Evolutionary conservation across 768 basidiomycete genomes (phyloP).

Genomic region (Hemileccinum impolitum): DNA sequence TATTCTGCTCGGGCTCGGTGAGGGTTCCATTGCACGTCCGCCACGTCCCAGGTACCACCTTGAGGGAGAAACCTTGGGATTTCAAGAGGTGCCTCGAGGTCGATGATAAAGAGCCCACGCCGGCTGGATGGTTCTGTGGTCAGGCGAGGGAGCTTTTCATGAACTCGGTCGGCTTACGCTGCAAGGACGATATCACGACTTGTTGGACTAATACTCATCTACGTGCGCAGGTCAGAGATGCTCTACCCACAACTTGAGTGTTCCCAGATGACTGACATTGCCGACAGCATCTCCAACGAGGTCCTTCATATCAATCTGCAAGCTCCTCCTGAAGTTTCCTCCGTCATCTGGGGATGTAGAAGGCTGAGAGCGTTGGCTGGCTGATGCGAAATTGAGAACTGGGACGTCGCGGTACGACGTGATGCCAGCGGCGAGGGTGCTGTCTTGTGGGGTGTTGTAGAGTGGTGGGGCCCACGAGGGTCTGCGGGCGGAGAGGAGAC

Average conservation of each 20-base stretch:
- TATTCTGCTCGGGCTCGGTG: slow-evolving; percentile 73
- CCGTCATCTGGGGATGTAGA: slow-evolving; percentile 49
- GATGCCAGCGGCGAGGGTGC: slow-evolving; percentile 8
- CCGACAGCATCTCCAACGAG: slow-evolving; percentile 81
- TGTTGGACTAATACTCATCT: slow-evolving; percentile 92
- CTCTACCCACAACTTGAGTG: background rate
- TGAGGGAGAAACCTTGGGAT: slow-evolving; percentile 94
- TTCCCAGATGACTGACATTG: slow-evolving; percentile 50
- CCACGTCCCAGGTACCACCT: slow-evolving; percentile 94
- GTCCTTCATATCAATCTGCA: slow-evolving; percentile 78
- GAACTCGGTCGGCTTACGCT: slow-evolving; percentile 48
- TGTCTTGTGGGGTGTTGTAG: slow-evolving; percentile 26
- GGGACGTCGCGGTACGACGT: slow-evolving; percentile 32
- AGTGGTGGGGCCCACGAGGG: slow-evolving; percentile 33
- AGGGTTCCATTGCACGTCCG: slow-evolving; percentile 92
- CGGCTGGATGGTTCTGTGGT: slow-evolving; percentile 41
- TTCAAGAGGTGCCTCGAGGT: slow-evolving; percentile 82
- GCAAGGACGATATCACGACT: slow-evolving; percentile 89
- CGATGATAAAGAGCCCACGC: slow-evolving; percentile 92
- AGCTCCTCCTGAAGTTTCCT: slow-evolving; percentile 52
- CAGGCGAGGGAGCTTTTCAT: background rate
- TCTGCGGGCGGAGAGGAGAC: slow-evolving; percentile 32
- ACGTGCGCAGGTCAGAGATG: slow-evolving; percentile 3
- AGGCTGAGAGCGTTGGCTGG: slow-evolving; percentile 12
- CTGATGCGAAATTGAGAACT: slow-evolving; percentile 15